Percentiles rank a stretch among this genome's conserved stretches.
These are phyloP conservation scores for Irpex sp. DNA, from an alignment of 1,284 basidiomycete species.

Conservation along the genomic window DNA sequence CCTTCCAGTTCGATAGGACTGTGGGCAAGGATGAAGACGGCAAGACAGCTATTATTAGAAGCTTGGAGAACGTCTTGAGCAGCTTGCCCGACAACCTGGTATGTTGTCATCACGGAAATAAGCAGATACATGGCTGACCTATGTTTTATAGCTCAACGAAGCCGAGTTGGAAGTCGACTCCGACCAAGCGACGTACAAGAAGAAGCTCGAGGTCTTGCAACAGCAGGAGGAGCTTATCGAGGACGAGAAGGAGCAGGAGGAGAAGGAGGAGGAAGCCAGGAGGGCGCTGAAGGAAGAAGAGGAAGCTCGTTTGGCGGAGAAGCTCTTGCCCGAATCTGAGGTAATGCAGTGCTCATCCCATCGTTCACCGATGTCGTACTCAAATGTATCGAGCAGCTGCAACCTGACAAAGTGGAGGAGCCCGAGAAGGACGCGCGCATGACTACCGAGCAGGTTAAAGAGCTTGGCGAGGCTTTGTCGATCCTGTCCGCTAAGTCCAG, in stretches of 20 bases:
- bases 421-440: slow-evolving; percentile 67
- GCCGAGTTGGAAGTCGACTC: slow-evolving; percentile 94
- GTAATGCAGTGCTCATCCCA: slow-evolving; percentile 29
- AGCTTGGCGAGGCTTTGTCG: slow-evolving; percentile 89
- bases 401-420: slow-evolving; percentile 50
- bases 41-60: slow-evolving; percentile 70
- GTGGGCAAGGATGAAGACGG: slow-evolving; percentile 74
- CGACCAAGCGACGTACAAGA: slow-evolving; percentile 94
- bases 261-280: slow-evolving; percentile 91
- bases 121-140: not conserved
- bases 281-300: slow-evolving; percentile 82
- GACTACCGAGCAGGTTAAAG: slow-evolving; percentile 95
- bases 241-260: slow-evolving; percentile 97
- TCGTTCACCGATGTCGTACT: not conserved
- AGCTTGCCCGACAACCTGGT: slow-evolving; percentile 94
- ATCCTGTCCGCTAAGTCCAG: slow-evolving; percentile 95
- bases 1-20: slow-evolving; percentile 90
- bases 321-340: slow-evolving; percentile 78
- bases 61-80: slow-evolving; percentile 88
- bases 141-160: slow-evolving; percentile 75
- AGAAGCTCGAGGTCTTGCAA: slow-evolving; percentile 95
- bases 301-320: slow-evolving; percentile 62
- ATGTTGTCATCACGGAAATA: slow-evolving; percentile 25
- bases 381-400: slow-evolving; percentile 27
- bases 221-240: slow-evolving; percentile 99